Conservation (phyloP, 1,139 yeast species). For the Candida dubliniensis region DNA sequence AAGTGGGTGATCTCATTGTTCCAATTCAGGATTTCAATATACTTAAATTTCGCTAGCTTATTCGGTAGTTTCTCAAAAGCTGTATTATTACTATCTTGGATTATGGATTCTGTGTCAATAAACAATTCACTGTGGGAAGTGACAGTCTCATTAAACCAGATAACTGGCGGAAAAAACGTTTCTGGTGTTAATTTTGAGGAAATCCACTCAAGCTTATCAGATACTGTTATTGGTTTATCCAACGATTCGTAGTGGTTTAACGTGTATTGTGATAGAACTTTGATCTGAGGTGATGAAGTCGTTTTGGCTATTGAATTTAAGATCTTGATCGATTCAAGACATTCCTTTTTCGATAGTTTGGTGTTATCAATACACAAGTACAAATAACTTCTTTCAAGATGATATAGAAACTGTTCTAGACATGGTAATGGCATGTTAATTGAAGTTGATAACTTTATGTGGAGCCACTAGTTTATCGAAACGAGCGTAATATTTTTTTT, state of each 20-base stretch:
- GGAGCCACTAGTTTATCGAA: background rate
- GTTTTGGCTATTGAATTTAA: slow-evolving; percentile 23
- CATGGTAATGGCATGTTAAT: background rate
- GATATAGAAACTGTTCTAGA: slow-evolving; percentile 9
- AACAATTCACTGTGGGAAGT: slow-evolving; percentile 18
- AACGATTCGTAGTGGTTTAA: slow-evolving; percentile 22
- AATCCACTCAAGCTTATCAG: slow-evolving; percentile 43
- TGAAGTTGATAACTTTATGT: no score
- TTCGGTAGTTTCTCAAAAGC: slow-evolving; percentile 20
- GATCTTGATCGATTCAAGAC: slow-evolving; percentile 26
- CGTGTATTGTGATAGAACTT: slow-evolving; percentile 21
- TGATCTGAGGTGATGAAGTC: slow-evolving; percentile 5
- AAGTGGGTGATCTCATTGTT: slow-evolving; percentile 16
- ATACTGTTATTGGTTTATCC: slow-evolving; percentile 9
- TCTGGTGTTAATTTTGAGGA: slow-evolving; percentile 33
- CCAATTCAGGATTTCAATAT: slow-evolving; percentile 21
- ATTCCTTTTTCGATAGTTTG: slow-evolving; percentile 19
- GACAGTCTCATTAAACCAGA: slow-evolving; percentile 19
- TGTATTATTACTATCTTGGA: slow-evolving; percentile 3
- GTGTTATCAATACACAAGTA: slow-evolving; percentile 17
- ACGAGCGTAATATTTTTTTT: background rate
- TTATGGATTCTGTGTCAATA: slow-evolving; percentile 1
- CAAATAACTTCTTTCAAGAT: slow-evolving; percentile 18
- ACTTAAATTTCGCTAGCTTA: slow-evolving; percentile 15
- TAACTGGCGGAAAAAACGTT: slow-evolving; percentile 37